Base-by-base conservation (phyloP, 2,329 filamentous ascomycete genomes). In the Diaporthe ilicicola region DNA sequence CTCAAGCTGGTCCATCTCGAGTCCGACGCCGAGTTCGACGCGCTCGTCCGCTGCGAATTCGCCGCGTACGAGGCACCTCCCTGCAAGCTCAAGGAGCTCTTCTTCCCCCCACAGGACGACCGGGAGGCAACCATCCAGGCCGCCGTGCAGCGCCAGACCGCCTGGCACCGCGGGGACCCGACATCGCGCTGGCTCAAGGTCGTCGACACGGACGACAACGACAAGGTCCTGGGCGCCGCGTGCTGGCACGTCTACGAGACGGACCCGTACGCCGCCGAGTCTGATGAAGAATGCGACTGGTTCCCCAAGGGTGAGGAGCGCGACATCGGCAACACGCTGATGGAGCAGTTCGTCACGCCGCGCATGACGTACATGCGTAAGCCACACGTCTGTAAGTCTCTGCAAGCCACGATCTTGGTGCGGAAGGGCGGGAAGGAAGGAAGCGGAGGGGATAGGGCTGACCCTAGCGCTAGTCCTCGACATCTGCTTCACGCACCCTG, bases 311-410 rank as follows among this genome's bases (percentile, higher is more conserved):
- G 65, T 27, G 65, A 67, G 65, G 65, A 67, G 32, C 65, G 65
- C 10, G 50, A 67, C 37, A 50, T 67, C 19, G 65, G 24, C 3
- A 56, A 59, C 51, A 2, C 27, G 51, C 65, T 67, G 24, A 67
- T 67, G 51, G 65, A 37, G 13, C 65, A 67, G 65, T 67, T 67
- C n/a, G 7, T 59, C 34, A 67, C 65, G 15, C 65, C 65, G 1
- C 65, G 65, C 27, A 55, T 48, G 51, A 56, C 65, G 10, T 67
- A 56, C 27, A 67, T 67, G 51, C 65, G 65, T 12, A 67, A 55
- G 39, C 65, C 65, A 32, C 65, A 67, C 51, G 19, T 56, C n/a
- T 67, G 65, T 67, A 50, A 67, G 65, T 27, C n/a, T n/a, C n/a
- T n/a, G n/a, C n/a, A n/a, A n/a, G 8, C 48, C 32, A 19, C 39